These are phyloP conservation scores for Amylocarpus encephaloides DNA, from an alignment of 2,329 filamentous ascomycete species.

Conservation along the genomic window DNA sequence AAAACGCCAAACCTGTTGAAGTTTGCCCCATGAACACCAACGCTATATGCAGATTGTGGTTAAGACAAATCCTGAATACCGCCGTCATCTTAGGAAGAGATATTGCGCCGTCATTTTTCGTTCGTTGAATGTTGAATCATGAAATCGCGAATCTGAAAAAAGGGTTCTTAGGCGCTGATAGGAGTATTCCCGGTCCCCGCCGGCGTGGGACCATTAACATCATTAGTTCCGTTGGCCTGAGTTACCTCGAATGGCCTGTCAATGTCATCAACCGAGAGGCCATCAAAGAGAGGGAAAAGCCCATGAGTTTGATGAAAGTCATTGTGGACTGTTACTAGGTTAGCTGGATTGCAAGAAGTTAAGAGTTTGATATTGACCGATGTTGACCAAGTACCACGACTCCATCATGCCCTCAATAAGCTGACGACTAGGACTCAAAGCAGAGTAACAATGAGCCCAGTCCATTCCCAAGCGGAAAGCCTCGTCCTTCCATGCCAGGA, in stretches of 20 bases:
- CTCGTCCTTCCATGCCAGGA: slow-evolving; percentile 98
- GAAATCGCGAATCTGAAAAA: slow-evolving; percentile 18
- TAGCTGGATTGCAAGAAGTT: slow-evolving; percentile 5
- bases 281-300: slow-evolving; percentile 83
- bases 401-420: slow-evolving; percentile 81
- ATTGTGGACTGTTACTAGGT: slow-evolving; percentile 68
- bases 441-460: slow-evolving; percentile 87
- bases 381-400: slow-evolving; percentile 90
- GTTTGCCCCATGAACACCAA: slow-evolving; percentile 4
- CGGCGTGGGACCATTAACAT: slow-evolving; percentile 11
- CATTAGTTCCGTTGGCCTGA: slow-evolving; percentile 13
- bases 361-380: slow-evolving; percentile 53
- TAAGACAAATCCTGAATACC: slow-evolving; percentile 11
- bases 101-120: slow-evolving; percentile 5
- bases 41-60: slow-evolving; percentile 23
- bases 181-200: slow-evolving; percentile 14
- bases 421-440: slow-evolving; percentile 67
- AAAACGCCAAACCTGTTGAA: slow-evolving; percentile 10
- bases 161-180: not conserved
- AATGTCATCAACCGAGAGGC: slow-evolving; percentile 61
- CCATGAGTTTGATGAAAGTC: slow-evolving; percentile 82
- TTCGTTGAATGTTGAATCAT: slow-evolving; percentile 30
- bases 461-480: slow-evolving; percentile 88
- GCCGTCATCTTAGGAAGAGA: slow-evolving; percentile 8
- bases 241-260: slow-evolving; percentile 37